Evolutionary conservation across 768 basidiomycete species (phyloP), one percentile per base, ranked within the genome.

Genomic region (Suillus placidus): DNA sequence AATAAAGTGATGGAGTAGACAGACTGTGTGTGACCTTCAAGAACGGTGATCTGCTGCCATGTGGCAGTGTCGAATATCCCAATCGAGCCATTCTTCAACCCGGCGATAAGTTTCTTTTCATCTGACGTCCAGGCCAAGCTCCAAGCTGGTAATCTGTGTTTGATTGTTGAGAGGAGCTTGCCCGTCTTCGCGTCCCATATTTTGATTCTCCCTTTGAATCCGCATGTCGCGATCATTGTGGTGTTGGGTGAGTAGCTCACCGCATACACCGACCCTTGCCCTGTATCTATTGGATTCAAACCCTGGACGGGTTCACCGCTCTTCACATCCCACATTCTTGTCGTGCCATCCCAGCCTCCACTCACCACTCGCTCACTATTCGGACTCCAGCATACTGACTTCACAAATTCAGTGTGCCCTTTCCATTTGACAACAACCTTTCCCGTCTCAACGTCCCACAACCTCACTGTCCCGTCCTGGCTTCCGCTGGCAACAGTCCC

Each of bases 331-430:
- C 60, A 61, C n/a, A 61, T 14, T 16, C 42, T 18, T 12, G 66
- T 40, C 10, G 64, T 66, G 2, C 37, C 54, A 9, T 73, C 72
- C 16, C n/a, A 37, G 2, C 60, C 18, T 34, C 62, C 66, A 6
- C 70, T 64, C 58, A 68, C 61, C 2, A 73, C 49, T 34, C 40
- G 57, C 43, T 45, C 38, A 20, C 66, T 68, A 54, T 71, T 63
- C 6, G n/a, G 55, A 35, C 34, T 34, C 54, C 54, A 56, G 18
- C 54, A 23, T 6, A 60, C n/a, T 3, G 35, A 60, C 10, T 2
- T 0, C 35, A 55, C 56, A 13, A 1, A 0, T 7, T 0, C 0
- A 16, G 30, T 9, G 49, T 62, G 61, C n/a, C 0, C 34, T 26
- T 3, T 9, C 47, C 49, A 49, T 49, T 26, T 49, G 13, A 1